Percentiles rank a stretch among this genome's conserved stretches.
Evolutionary conservation across 2,329 filamentous ascomycete genomes (phyloP).

Genomic region (Aspergillus neoniger): DNA sequence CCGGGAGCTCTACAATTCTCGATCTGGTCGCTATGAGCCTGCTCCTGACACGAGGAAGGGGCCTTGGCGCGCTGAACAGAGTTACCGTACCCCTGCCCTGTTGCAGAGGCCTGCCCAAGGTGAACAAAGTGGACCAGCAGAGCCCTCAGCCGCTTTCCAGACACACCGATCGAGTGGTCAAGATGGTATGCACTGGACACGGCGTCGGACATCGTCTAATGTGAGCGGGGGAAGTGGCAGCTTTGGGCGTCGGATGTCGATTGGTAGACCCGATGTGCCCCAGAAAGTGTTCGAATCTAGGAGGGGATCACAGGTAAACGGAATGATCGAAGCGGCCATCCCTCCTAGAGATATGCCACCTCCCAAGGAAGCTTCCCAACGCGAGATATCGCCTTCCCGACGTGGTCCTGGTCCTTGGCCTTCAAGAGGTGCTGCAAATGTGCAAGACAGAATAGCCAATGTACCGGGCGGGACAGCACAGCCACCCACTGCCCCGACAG

Average conservation of each 20-base stretch:
- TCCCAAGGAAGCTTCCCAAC: conserved; percentile 23
- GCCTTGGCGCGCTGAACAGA: conserved; percentile 66
- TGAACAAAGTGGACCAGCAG: conserved; percentile 67
- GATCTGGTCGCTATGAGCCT: conserved; percentile 89
- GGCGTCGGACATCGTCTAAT: conserved; percentile 84
- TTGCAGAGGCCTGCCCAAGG: conserved; percentile 71
- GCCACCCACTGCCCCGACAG: conserved; percentile 14
- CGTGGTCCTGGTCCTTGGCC: conserved; percentile 32
- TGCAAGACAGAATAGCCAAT: conserved; percentile 30
- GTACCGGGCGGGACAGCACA: conserved; percentile 24
- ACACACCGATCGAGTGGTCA: conserved; percentile 71
- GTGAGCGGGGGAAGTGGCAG: conserved; percentile 82
- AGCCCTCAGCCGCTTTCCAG: conserved; percentile 85
- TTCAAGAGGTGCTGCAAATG: conserved; percentile 29
- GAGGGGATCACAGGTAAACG: conserved; percentile 43
- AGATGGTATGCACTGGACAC: conserved; percentile 63
- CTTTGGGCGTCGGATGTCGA: conserved; percentile 64
- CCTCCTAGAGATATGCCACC: conserved; percentile 30
- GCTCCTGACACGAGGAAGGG: conserved; percentile 73
- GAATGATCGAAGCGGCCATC: conserved; percentile 35
- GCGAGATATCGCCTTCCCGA: conserved; percentile 31
- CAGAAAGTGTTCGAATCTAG: conserved; percentile 42
- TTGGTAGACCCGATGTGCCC: conserved; percentile 50
- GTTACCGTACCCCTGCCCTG: conserved; percentile 71
- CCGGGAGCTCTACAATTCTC: conserved; percentile 89